Percentiles rank a stretch among this genome's conserved stretches.
Conservation (phyloP, 2,329 filamentous ascomycete genomes). For the Leptosphaerulina australis region DNA sequence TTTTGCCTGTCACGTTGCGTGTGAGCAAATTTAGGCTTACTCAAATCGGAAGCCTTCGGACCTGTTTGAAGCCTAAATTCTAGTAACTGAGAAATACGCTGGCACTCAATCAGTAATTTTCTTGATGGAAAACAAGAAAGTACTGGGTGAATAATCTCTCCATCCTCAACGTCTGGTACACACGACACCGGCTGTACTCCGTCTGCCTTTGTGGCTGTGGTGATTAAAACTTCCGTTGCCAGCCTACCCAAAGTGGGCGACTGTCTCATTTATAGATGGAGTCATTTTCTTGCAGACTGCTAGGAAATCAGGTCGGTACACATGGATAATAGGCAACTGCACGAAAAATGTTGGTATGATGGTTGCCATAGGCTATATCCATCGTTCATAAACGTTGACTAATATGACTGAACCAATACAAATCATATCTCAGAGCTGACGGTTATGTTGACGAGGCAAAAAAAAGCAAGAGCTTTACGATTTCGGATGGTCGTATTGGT, state of each 20-base stretch:
- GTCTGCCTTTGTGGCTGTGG: no score
- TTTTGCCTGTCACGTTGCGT: constrained; percentile 26
- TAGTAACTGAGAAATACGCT: constrained; percentile 42
- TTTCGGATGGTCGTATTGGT: no score
- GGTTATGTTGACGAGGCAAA: no score
- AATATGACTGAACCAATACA: no score
- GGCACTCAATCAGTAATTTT: background rate
- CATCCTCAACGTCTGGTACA: constrained; percentile 33
- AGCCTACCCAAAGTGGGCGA: no score
- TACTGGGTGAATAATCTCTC: constrained; percentile 39
- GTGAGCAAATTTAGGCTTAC: constrained; percentile 30
- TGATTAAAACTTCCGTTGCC: no score
- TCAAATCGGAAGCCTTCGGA: constrained; percentile 33
- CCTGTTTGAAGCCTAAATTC: constrained; percentile 24
- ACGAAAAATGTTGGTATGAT: constrained; percentile 4
- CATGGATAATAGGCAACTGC: background rate
- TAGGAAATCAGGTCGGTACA: background rate
- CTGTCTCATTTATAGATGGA: no score
- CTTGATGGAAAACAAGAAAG: no score
- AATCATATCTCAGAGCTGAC: no score
- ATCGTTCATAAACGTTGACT: no score
- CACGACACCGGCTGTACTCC: background rate
- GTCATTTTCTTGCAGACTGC: no score
- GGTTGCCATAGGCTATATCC: constrained; percentile 1
- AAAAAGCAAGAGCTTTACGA: no score